Evolutionary conservation across 1,284 basidiomycete genomes (phyloP).

Genomic region (Leccinum pachyderme): DNA sequence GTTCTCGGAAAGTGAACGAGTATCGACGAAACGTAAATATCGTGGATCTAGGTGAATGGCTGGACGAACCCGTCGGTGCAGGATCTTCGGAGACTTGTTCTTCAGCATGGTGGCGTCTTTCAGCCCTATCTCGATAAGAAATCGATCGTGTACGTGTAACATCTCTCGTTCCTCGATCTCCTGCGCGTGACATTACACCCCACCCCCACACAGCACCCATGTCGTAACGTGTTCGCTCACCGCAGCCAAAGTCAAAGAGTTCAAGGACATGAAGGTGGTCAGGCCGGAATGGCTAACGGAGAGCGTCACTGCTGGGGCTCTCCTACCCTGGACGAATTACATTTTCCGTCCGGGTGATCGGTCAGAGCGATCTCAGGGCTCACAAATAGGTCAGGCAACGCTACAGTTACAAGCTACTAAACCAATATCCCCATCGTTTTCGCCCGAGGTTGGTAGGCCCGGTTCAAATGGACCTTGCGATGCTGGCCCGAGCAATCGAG

Average conservation of each 20-base stretch:
- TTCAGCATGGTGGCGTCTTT: constrained; percentile 81
- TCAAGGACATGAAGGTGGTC: constrained; percentile 86
- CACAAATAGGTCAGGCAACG: constrained; percentile 29
- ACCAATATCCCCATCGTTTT: neutral
- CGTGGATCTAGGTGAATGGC: constrained; percentile 73
- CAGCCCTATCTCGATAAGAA: constrained; percentile 86
- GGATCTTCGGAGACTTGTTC: constrained; percentile 77
- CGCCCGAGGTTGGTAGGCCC: neutral
- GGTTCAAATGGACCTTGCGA: neutral
- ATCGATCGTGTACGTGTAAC: constrained; percentile 57
- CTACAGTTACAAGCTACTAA: constrained; percentile 9
- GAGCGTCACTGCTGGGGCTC: constrained; percentile 59
- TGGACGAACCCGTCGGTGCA: constrained; percentile 87
- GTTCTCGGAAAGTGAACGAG: neutral
- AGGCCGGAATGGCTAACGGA: constrained; percentile 85
- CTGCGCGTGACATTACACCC: constrained; percentile 5
- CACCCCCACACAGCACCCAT: constrained; percentile 63
- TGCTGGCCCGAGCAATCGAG: constrained; percentile 6
- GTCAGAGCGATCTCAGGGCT: constrained; percentile 49
- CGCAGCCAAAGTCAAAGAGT: constrained; percentile 85
- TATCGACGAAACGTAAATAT: neutral
- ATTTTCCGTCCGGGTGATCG: constrained; percentile 51
- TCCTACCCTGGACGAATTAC: constrained; percentile 79
- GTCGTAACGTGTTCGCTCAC: constrained; percentile 91
- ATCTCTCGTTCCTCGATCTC: neutral